phyloP scores from a whole-genome alignment of 2,329 filamentous ascomycete genomes.

The Aspergillus nomiae region DNA sequence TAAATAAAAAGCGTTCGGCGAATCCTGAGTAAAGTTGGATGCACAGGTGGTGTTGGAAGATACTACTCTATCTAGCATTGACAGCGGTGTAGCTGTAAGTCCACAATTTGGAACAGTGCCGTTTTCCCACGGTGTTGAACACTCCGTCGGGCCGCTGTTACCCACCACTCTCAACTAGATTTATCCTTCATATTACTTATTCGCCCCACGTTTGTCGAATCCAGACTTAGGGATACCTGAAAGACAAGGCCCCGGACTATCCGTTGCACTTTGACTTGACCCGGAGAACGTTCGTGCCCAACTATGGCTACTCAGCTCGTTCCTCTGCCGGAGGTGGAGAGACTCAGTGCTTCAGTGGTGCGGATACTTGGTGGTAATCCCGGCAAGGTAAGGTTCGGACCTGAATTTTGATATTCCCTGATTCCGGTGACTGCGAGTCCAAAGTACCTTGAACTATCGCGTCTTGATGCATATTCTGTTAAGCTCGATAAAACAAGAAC shows the following conservation, averaged over 20 bases:
- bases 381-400: constrained; percentile 62
- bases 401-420: neutral
- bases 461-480: neutral
- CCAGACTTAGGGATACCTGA: neutral
- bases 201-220: neutral
- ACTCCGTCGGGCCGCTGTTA: neutral
- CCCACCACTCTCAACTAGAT: neutral
- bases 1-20: neutral
- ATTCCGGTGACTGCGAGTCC: neutral
- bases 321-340: constrained; percentile 71
- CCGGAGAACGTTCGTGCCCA: neutral
- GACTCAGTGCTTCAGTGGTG: constrained; percentile 75
- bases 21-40: neutral
- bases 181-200: neutral
- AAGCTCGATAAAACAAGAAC: neutral
- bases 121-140: neutral
- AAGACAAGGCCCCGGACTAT: neutral
- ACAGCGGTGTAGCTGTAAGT: neutral
- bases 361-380: constrained; percentile 90
- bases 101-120: neutral
- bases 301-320: constrained; percentile 64
- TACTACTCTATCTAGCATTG: neutral
- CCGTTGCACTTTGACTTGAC: neutral
- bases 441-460: neutral
- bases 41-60: neutral